phyloP scores from a whole-genome alignment of 2,329 filamentous ascomycete genomes.

The Thermothelomyces thermophilus region DNA sequence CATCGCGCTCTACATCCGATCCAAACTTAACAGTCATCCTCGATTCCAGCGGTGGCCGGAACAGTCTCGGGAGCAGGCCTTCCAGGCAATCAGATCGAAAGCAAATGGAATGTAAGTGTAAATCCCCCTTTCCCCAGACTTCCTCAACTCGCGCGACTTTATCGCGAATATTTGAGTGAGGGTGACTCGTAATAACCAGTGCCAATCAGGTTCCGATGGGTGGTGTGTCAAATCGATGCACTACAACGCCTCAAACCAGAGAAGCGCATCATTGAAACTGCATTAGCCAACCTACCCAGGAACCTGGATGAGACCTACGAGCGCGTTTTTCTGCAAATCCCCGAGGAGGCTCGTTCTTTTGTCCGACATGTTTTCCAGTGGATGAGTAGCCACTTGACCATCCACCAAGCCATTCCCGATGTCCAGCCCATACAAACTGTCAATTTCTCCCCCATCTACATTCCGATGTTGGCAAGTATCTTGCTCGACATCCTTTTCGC shows the following conservation, averaged over 20 bases:
- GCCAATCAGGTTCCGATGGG: slow-evolving; percentile 23
- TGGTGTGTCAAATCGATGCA: slow-evolving; percentile 18
- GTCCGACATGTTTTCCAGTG: slow-evolving; percentile 7
- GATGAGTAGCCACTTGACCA: neutral
- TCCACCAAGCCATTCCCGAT: neutral
- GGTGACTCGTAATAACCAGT: too few species aligned
- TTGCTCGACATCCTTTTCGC: neutral
- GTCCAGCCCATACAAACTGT: neutral
- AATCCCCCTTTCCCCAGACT: too few species aligned
- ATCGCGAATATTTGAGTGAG: too few species aligned
- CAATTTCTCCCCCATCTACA: neutral
- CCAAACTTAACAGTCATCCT: neutral
- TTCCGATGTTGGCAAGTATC: neutral
- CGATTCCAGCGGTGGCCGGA: slow-evolving; percentile 5
- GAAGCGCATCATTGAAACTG: neutral
- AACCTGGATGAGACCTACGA: slow-evolving; percentile 19
- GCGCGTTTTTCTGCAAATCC: slow-evolving; percentile 10
- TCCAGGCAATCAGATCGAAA: neutral
- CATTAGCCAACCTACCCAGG: slow-evolving; percentile 8
- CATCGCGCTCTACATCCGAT: slow-evolving; percentile 15
- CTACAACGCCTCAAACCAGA: slow-evolving; percentile 8
- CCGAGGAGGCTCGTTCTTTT: slow-evolving; percentile 6
- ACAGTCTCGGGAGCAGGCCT: neutral
- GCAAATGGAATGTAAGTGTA: slow-evolving; percentile 13
- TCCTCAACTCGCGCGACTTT: too few species aligned